Percentiles rank a stretch among this genome's conserved stretches.
These are phyloP conservation scores for Leishmania mexicana DNA, from an alignment of 208 protist genomes.

Conservation along the genomic window DNA sequence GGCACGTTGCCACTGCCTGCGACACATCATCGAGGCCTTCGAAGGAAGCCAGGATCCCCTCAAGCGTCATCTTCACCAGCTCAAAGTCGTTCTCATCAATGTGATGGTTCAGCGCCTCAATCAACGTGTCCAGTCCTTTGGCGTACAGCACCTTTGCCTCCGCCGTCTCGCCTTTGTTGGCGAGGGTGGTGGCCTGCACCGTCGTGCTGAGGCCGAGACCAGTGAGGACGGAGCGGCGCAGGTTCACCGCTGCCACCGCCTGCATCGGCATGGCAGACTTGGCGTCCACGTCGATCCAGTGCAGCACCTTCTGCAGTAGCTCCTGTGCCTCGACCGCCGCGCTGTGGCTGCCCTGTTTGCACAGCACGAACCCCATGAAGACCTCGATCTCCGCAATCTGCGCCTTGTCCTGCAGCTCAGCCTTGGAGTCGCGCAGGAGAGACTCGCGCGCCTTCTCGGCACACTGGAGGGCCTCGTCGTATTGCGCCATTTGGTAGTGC, in stretches of 20 bases:
- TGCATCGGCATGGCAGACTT: conserved; percentile 86
- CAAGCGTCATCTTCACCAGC: conserved; percentile 75
- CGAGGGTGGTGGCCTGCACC: conserved; percentile 35
- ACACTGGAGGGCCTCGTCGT: conserved; percentile 49
- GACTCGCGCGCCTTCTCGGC: conserved; percentile 51
- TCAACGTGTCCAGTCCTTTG: conserved; percentile 83
- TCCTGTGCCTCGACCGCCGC: conserved; percentile 48
- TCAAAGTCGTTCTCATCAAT: conserved; percentile 86
- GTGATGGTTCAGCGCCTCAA: conserved; percentile 83
- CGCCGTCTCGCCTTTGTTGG: conserved; percentile 32
- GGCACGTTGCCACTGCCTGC: conserved; percentile 79
- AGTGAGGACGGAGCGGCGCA: conserved; percentile 77
- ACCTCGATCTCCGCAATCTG: conserved; percentile 78
- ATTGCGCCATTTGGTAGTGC: conserved; percentile 71
- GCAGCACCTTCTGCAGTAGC: conserved; percentile 70
- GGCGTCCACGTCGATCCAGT: conserved; percentile 88
- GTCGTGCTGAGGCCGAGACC: conserved; percentile 66
- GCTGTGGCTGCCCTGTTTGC: conserved; percentile 34
- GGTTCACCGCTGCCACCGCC: conserved; percentile 84
- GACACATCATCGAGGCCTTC: conserved; percentile 78
- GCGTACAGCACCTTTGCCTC: conserved; percentile 69
- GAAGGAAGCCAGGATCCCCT: conserved; percentile 77
- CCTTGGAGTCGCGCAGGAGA: conserved; percentile 47
- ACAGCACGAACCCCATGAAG: conserved; percentile 73
- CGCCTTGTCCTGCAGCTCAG: conserved; percentile 67